Evolutionary conservation across 148 eudicot species (phyloP), one percentile per base, ranked within the genome.

Genomic region (Tetragonia tetragonoides): DNA sequence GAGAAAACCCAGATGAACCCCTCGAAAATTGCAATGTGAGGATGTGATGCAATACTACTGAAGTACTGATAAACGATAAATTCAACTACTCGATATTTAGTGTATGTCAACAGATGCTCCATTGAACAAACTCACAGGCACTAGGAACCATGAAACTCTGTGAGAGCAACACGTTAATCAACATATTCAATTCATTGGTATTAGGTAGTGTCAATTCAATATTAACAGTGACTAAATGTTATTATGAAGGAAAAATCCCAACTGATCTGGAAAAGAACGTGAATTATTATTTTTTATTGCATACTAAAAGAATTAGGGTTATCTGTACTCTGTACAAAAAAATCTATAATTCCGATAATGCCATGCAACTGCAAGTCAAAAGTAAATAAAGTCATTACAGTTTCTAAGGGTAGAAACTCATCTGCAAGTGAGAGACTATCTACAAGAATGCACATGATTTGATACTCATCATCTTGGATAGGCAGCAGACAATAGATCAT

Each of bases 331-430:
- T 78, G 73, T 92, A 91, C 91, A 89, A 82, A 80, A 69, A 65
- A 75, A 68, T 34, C 37, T 20, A 18, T 73, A 68, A 68, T 68
- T 75, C 89, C 80, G 72, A 78, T 65, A 77, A 64, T 28, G 74
- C 74, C 81, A 69, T 57, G 70, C 77, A 67, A 78, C 76, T 60
- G 68, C 71, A 75, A 76, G 80, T 46, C 79, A 73, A 77, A 38
- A 78, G 80, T 42, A 73, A 76, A 77, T 51, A 69, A 60, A 76
- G 83, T 68, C 44, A 82, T 86, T 91, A 89, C 90, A 92, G 90
- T 86, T 90, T 89, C 87, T 79, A 85, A 84, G 91, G 87, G 96
- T 84, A 93, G 93, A 89, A 87, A 91, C 97, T 93, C 97, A 95
- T 93, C 97, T 95, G 96, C 94, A 77, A 81, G 84, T 70, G 87